phyloP scores from a whole-genome alignment of 805 yeast species.

The Candida glaebosa region DNA sequence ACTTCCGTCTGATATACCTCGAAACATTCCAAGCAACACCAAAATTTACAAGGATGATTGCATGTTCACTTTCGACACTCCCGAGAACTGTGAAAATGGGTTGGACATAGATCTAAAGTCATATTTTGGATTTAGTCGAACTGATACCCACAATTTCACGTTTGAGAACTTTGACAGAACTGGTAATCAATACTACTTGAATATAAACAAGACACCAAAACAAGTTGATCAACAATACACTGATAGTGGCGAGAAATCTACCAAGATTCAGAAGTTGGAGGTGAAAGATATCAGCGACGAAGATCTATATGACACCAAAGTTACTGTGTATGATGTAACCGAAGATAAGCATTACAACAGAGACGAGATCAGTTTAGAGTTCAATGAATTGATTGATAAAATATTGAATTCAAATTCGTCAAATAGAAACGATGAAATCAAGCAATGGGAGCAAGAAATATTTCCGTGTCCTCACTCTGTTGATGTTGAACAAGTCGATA shows the following conservation, averaged over 20 bases:
- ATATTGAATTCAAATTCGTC: constrained; percentile 59
- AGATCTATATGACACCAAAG: constrained; percentile 52
- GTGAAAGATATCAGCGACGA: constrained; percentile 60
- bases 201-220: constrained; percentile 51
- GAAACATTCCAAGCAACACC: constrained; percentile 16
- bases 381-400: constrained; percentile 33
- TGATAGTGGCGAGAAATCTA: constrained; percentile 23
- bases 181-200: constrained; percentile 57
- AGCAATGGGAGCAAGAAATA: constrained; percentile 91
- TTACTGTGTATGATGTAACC: constrained; percentile 39
- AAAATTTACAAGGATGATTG: constrained; percentile 84
- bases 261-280: constrained; percentile 63
- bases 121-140: constrained; percentile 64
- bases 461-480: constrained; percentile 74
- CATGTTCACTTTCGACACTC: constrained; percentile 76
- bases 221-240: constrained; percentile 27
- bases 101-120: constrained; percentile 74
- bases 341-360: constrained; percentile 23
- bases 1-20: constrained; percentile 16
- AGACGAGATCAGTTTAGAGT: constrained; percentile 17
- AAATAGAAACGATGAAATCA: constrained; percentile 61
- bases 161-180: constrained; percentile 49
- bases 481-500: constrained; percentile 41
- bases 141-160: constrained; percentile 46
- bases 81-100: constrained; percentile 48